phyloP scores from a whole-genome alignment of 495 filamentous ascomycete genomes.

The Emericellopsis terricola region DNA sequence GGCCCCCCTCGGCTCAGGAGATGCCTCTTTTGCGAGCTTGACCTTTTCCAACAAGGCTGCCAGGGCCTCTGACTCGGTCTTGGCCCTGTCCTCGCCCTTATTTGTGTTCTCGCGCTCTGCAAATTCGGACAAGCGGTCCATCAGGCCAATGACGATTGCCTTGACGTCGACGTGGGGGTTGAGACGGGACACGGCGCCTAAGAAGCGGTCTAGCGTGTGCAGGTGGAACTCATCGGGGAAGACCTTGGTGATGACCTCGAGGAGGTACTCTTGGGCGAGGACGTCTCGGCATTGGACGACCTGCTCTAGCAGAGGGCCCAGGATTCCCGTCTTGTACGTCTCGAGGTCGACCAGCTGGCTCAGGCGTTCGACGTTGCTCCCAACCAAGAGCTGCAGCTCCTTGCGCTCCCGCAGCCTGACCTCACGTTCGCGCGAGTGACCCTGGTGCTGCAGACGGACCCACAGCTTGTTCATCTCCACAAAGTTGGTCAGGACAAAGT shows the following conservation, averaged over 20 bases:
- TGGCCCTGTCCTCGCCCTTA: conserved; percentile 46
- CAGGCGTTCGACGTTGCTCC: conserved; percentile 84
- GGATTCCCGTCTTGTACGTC: conserved; percentile 76
- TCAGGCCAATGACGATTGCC: conserved; percentile 91
- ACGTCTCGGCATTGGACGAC: conserved; percentile 97
- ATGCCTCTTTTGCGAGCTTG: conserved; percentile 41
- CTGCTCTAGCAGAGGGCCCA: conserved; percentile 81
- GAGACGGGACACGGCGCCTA: conserved; percentile 75
- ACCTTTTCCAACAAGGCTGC: conserved; percentile 58
- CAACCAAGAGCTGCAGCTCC: conserved; percentile 86
- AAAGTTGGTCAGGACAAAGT: conserved; percentile 93
- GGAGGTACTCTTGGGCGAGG: conserved; percentile 87
- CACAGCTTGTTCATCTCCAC: conserved; percentile 99
- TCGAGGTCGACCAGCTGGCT: conserved; percentile 94
- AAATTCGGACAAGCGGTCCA: conserved; percentile 89
- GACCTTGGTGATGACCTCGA: conserved; percentile 96
- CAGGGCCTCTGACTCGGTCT: conserved; percentile 72
- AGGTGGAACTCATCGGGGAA: conserved; percentile 98
- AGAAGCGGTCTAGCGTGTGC: conserved; percentile 84
- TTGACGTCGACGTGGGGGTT: conserved; percentile 96
- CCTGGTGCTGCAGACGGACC: conserved; percentile 94
- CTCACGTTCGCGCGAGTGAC: conserved; percentile 86
- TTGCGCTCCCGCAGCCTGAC: conserved; percentile 84
- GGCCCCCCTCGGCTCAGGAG: conserved; percentile 6
- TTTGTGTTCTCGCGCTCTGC: conserved; percentile 72